phyloP scores from a whole-genome alignment of 768 basidiomycete species.

The Leccinum variicolor region DNA sequence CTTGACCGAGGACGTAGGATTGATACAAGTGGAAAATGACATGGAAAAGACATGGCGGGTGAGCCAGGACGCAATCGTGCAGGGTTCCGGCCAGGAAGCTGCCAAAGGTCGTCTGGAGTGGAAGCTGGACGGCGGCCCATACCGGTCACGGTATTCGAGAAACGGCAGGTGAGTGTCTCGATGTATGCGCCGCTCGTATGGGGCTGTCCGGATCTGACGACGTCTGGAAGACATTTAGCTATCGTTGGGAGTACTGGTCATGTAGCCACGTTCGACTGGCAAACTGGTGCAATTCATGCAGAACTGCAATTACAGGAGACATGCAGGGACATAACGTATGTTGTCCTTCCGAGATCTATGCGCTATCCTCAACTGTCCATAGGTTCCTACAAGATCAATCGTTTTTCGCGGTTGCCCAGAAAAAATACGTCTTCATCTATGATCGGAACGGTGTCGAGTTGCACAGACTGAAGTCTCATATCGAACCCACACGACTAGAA shows the following conservation, averaged over 20 bases:
- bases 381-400: conserved; percentile 93
- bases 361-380: background rate
- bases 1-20: conserved; percentile 65
- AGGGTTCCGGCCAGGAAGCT: conserved; percentile 69
- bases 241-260: conserved; percentile 82
- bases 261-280: conserved; percentile 93
- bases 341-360: conserved; percentile 6
- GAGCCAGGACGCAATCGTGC: conserved; percentile 71
- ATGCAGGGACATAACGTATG: conserved; percentile 87
- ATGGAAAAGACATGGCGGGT: conserved; percentile 92
- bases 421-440: conserved; percentile 94
- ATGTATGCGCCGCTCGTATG: background rate
- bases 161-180: conserved; percentile 72
- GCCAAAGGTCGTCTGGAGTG: conserved; percentile 73
- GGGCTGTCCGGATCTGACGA: background rate
- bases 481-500: conserved; percentile 87
- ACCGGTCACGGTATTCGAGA: conserved; percentile 78
- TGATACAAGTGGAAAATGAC: conserved; percentile 70
- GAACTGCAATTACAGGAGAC: conserved; percentile 90
- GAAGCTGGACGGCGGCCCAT: conserved; percentile 82
- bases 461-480: conserved; percentile 76
- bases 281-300: conserved; percentile 77
- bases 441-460: conserved; percentile 92
- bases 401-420: conserved; percentile 93
- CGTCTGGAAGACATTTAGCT: conserved; percentile 67